Evolutionary conservation across 495 filamentous ascomycete genomes (phyloP), one percentile per base, ranked within the genome.

Genomic region (Aspergillus indologenus): DNA sequence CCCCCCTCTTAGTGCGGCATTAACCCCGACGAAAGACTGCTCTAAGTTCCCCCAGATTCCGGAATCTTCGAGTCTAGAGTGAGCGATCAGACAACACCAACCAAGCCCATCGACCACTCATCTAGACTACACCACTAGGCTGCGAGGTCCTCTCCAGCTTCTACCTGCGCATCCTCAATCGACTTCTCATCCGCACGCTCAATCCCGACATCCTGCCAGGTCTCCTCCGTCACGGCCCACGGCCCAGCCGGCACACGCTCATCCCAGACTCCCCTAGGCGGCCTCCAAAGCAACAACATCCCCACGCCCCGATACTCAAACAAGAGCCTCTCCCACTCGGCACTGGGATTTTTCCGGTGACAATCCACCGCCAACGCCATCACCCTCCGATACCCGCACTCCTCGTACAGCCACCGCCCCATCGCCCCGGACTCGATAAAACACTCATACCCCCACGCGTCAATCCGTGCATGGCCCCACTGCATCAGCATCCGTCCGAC

Each of bases 401-500:
- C 62, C 42, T 72, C 68, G 58, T 77, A 75, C n/a, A 73, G 43
- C 40, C 66, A 71, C 19, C 71, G 68, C 14, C 75, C 80, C 17
- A 63, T 50, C n/a, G 71, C 69, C 34, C 68, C 67, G 1, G 67
- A 61, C 59, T 72, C 68, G 1, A 75, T 56, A 20, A 68, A 73
- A 23, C 69, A 68, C 44, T 75, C 71, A n/a, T 72, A 55, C 0
- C 68, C 67, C 45, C 70, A 24, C n/a, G 70, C 66, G 54, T 74
- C 66, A 8, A 69, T 70, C 50, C 68, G 72, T 24, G 55, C 53
- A 43, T 68, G 71, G 0, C 72, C 72, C 74, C 71, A 74, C 23
- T 67, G 48, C 58, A 74, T 68, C 2, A 77, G 63, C 48, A 72
- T 54, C 21, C 69, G 63, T 0, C 68, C 74, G 15, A 71, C 67